Conservation (phyloP, 2,329 filamentous ascomycete species). For the Tolypocladium amazonense region DNA sequence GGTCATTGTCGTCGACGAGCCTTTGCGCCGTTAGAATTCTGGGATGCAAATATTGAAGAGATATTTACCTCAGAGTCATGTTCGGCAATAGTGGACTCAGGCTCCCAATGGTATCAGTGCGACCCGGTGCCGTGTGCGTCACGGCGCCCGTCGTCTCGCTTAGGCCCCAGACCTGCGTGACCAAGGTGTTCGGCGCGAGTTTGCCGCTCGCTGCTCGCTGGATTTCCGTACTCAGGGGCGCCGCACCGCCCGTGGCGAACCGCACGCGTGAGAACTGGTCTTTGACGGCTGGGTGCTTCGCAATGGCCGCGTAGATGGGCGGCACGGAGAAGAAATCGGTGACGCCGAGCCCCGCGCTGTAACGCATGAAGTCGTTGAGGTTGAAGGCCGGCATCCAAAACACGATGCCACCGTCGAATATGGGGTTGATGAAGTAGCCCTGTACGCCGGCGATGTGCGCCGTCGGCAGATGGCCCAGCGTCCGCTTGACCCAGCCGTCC, state of each 20-base stretch:
- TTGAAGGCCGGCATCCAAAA: slow-evolving; percentile 57
- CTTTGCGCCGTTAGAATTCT: slow-evolving; percentile 9
- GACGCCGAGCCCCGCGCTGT: slow-evolving; percentile 37
- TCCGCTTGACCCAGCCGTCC: slow-evolving; percentile 17
- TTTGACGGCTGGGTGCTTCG: slow-evolving; percentile 42
- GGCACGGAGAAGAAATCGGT: slow-evolving; percentile 50
- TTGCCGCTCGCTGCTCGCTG: slow-evolving; percentile 39
- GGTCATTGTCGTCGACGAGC: slow-evolving; percentile 27
- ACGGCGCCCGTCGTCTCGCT: slow-evolving; percentile 43
- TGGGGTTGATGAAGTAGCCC: slow-evolving; percentile 28
- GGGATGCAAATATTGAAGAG: slow-evolving; percentile 1
- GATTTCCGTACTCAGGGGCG: slow-evolving; percentile 43
- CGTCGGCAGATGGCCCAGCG: slow-evolving; percentile 31
- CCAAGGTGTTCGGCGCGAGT: slow-evolving; percentile 27
- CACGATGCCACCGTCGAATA: slow-evolving; percentile 32
- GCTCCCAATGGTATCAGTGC: slow-evolving; percentile 33
- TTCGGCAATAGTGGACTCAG: slow-evolving; percentile 23
- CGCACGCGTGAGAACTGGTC: slow-evolving; percentile 43
- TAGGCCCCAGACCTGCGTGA: slow-evolving; percentile 47
- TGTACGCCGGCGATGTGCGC: slow-evolving; percentile 36
- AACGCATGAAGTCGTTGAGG: slow-evolving; percentile 41
- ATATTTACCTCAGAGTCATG: slow-evolving; percentile 13
- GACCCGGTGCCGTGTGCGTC: slow-evolving; percentile 30
- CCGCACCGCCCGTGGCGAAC: slow-evolving; percentile 40
- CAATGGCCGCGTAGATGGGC: slow-evolving; percentile 48